Base-by-base conservation (phyloP, 2,329 filamentous ascomycete species). In the Delphinella strobiligena region DNA sequence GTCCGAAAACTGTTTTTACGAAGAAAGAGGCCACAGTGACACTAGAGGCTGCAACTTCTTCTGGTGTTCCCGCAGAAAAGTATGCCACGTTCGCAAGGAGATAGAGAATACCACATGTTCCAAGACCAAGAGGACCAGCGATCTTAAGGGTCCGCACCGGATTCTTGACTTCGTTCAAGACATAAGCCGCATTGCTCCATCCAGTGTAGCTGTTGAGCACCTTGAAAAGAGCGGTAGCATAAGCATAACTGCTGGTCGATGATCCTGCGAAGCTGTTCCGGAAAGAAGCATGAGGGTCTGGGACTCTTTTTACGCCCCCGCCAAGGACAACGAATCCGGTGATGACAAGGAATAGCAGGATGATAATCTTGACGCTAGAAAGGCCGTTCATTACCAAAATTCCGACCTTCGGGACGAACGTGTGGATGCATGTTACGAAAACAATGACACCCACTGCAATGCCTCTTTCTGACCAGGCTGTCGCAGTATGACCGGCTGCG, bases 151-250 rank as follows among this genome's bases (percentile, higher is more conserved):
- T 82, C 17, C 67, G 66, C 0, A 83, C 69, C 0, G 80, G 80
- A 43, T 83, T 68, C 44, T 75, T 75, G 15, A 84, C 78, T 53
- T 84, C 80, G 51, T 80, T 81, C 37, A 84, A 62, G 3, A 83
- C 79, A 47, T 82, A 80, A 57, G 78, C 81, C 45, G 78, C 67
- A 44, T 82, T 83, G 38, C 67, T 72, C 10, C 80, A 61, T 0
- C 80, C 80, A 0, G 76, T 67, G 41, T 82, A 84, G 0, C 78
- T 80, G 54, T 82, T 82, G 33, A 79, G 74, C 0, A 83, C 75
- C 48, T 62, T 78, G 60, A 79, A 78, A 0, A 84, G 58, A 0
- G 78, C 71, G 0, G 79, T 81, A 0, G 77, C 74, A n/a, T 84
- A 62, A 1, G 73, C 64, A 19, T 76, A 75, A 69, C 76, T 81